Percentiles rank a stretch among this genome's conserved stretches.
phyloP scores from a whole-genome alignment of 257 asterid genomes.

The Solanum medicagineum region DNA sequence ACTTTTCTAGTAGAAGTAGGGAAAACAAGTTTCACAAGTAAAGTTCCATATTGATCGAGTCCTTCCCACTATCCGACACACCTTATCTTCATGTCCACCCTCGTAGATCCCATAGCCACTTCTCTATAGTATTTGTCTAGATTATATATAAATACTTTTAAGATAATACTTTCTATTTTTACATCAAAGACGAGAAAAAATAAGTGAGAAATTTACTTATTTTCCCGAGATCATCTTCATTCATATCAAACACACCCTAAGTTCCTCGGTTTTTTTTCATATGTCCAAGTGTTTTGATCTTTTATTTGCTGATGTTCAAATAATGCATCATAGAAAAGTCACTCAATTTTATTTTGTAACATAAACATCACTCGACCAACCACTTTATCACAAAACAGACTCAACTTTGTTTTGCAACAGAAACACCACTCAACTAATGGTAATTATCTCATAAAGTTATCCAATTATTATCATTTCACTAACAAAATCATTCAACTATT shows the following conservation, averaged over 20 bases:
- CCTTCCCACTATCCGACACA: accelerated
- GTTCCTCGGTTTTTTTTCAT: too few species aligned
- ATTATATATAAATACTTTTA: too few species aligned
- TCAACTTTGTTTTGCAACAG: neutral
- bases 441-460: too few species aligned
- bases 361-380: neutral
- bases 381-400: neutral
- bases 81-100: neutral
- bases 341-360: neutral
- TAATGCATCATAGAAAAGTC: neutral
- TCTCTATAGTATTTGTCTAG: neutral
- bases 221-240: too few species aligned
- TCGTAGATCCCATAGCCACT: neutral
- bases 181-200: too few species aligned
- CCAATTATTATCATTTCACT: too few species aligned
- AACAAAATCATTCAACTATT: neutral
- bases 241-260: too few species aligned
- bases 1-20: neutral
- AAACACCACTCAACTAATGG: too few species aligned
- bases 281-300: too few species aligned
- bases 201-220: too few species aligned
- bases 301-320: too few species aligned
- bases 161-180: too few species aligned
- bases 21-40: neutral
- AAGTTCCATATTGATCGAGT: neutral